phyloP scores from a whole-genome alignment of 2,329 filamentous ascomycete species.

The Lecanicillium sp. region DNA sequence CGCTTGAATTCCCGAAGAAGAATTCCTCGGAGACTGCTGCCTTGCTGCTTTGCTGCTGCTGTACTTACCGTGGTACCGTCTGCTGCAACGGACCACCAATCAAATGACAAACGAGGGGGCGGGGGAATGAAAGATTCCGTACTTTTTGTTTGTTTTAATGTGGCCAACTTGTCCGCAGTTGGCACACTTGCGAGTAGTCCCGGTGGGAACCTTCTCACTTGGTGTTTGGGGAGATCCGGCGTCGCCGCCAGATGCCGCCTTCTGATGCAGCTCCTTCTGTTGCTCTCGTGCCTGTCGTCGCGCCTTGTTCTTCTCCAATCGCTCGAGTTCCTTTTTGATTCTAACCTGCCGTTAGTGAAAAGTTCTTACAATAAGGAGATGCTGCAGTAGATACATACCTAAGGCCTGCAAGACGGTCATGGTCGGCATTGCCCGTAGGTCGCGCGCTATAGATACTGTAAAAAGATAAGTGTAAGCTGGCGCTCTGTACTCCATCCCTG shows the following conservation, averaged over 20 bases:
- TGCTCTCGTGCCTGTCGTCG: constrained; percentile 85
- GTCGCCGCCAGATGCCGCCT: constrained; percentile 30
- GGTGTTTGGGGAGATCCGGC: constrained; percentile 40
- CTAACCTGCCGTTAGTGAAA: constrained; percentile 15
- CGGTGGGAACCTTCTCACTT: constrained; percentile 45
- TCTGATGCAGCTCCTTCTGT: constrained; percentile 61
- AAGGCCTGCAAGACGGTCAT: constrained; percentile 38
- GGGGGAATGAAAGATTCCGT: constrained; percentile 27
- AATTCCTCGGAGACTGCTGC: constrained; percentile 11
- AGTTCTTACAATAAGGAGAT: background rate
- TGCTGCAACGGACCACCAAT: constrained; percentile 20
- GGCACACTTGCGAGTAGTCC: constrained; percentile 86
- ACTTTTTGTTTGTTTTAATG: constrained; percentile 99
- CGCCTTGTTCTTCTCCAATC: constrained; percentile 86
- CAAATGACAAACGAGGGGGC: constrained; percentile 20
- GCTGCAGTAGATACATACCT: constrained; percentile 22
- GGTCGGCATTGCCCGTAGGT: constrained; percentile 41
- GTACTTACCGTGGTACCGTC: constrained; percentile 6
- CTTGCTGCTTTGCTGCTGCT: constrained; percentile 7
- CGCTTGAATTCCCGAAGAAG: constrained; percentile 13
- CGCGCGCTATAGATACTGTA: constrained; percentile 40
- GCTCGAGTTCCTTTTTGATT: constrained; percentile 59
- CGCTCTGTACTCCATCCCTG: constrained; percentile 25
- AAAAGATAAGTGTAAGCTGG: constrained; percentile 29
- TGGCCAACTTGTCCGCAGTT: constrained; percentile 96